A percentile compares a stretch with the other conserved stretches of the same genome.
phyloP scores from a whole-genome alignment of 2,329 filamentous ascomycete species.

The Tolypocladium endophyticum region DNA sequence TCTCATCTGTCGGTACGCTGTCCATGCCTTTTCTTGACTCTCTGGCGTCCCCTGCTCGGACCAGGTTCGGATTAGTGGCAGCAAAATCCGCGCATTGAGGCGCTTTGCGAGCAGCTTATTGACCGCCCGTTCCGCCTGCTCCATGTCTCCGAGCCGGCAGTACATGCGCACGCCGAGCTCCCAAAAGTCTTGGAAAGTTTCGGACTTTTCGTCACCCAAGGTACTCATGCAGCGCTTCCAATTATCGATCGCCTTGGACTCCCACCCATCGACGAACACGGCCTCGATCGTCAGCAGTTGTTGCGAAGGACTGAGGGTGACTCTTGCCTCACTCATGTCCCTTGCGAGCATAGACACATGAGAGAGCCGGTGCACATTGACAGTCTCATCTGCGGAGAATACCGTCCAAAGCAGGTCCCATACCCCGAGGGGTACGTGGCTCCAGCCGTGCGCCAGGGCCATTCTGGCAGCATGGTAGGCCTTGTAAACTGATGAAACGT shows the following conservation, averaged over 20 bases:
- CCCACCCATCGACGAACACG: slow-evolving; percentile 51
- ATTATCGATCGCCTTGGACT: slow-evolving; percentile 47
- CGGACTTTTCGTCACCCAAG: slow-evolving; percentile 34
- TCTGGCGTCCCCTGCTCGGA: slow-evolving; percentile 39
- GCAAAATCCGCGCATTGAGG: slow-evolving; percentile 43
- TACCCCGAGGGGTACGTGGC: slow-evolving; percentile 45
- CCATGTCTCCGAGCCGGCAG: slow-evolving; percentile 44
- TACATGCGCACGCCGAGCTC: slow-evolving; percentile 57
- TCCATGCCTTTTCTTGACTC: slow-evolving; percentile 49
- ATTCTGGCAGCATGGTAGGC: slow-evolving; percentile 36
- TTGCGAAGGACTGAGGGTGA: slow-evolving; percentile 43
- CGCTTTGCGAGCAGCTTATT: slow-evolving; percentile 39
- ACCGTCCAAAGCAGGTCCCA: slow-evolving; percentile 59
- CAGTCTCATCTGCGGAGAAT: slow-evolving; percentile 39
- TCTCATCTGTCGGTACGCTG: slow-evolving; percentile 54
- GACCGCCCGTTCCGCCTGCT: slow-evolving; percentile 46
- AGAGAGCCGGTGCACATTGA: slow-evolving; percentile 44
- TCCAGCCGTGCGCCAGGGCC: slow-evolving; percentile 33
- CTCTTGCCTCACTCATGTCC: slow-evolving; percentile 53
- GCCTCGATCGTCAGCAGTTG: slow-evolving; percentile 59
- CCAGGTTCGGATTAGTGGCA: slow-evolving; percentile 62
- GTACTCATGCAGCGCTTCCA: slow-evolving; percentile 50
- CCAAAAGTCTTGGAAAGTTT: slow-evolving; percentile 45
- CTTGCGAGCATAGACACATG: slow-evolving; percentile 52
- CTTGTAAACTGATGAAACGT: slow-evolving; percentile 34